Evolutionary conservation across 2,329 filamentous ascomycete genomes (phyloP).

Genomic region (Passalora sequoiae): DNA sequence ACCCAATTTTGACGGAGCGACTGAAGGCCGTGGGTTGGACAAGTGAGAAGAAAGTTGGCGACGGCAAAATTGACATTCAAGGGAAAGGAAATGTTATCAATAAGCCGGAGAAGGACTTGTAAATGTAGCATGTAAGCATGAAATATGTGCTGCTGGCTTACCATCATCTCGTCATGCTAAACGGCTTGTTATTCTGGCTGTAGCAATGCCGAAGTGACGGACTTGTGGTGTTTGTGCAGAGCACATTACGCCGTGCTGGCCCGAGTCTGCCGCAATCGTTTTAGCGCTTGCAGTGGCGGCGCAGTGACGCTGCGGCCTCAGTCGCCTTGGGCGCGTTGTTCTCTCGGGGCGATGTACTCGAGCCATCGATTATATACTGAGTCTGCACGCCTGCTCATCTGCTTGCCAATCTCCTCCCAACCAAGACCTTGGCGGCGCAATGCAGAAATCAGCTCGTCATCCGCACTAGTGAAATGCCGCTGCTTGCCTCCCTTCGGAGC

Average conservation of each 20-base stretch:
- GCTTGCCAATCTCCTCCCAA: neutral
- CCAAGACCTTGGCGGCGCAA: neutral
- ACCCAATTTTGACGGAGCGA: slow-evolving; percentile 91
- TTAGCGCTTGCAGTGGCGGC: too few relatives aligned
- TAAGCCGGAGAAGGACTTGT: slow-evolving; percentile 19
- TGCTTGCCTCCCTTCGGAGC: too few relatives aligned
- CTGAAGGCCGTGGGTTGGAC: slow-evolving; percentile 87
- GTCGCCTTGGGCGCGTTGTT: neutral
- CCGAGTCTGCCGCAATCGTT: too few relatives aligned
- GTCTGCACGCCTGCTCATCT: neutral
- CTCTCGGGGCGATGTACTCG: neutral
- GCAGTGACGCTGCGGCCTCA: too few relatives aligned
- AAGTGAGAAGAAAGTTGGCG: slow-evolving; percentile 53
- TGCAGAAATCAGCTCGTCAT: neutral
- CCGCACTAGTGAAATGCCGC: neutral
- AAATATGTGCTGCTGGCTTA: neutral
- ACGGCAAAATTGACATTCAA: slow-evolving; percentile 36
- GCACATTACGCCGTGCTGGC: too few relatives aligned
- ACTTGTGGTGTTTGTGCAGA: too few relatives aligned
- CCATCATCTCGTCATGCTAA: too few relatives aligned
- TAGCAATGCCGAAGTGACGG: too few relatives aligned
- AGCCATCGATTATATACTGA: neutral
- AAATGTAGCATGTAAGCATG: neutral
- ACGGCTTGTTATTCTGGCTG: too few relatives aligned
- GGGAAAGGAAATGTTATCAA: slow-evolving; percentile 4